These are phyloP conservation scores for Scleroderma bovista DNA, from an alignment of 768 basidiomycete species.

Conservation along the genomic window DNA sequence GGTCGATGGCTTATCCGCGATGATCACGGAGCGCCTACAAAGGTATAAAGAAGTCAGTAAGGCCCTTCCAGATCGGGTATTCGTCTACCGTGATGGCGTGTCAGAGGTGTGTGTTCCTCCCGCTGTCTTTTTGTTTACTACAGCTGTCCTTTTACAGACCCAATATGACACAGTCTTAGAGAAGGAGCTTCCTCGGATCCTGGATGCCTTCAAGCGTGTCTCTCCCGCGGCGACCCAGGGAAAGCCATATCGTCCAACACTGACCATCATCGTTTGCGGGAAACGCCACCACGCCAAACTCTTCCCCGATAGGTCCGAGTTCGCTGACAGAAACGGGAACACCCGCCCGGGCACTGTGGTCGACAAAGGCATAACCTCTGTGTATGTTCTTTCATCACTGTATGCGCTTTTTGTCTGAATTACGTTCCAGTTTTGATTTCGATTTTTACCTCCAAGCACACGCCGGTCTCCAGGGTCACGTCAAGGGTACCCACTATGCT, in stretches of 20 bases:
- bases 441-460: conserved; percentile 73
- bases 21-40: conserved; percentile 68
- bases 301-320: conserved; percentile 45
- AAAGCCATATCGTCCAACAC: conserved; percentile 48
- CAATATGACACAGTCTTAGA: conserved; percentile 61
- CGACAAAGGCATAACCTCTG: conserved; percentile 70
- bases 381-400: conserved; percentile 34
- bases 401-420: conserved; percentile 6
- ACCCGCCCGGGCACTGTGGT: conserved; percentile 77
- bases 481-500: conserved; percentile 72
- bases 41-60: conserved; percentile 52
- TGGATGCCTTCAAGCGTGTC: conserved; percentile 47
- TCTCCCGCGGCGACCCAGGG: conserved; percentile 40
- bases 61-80: conserved; percentile 57
- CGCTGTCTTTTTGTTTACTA: neutral
- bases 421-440: conserved; percentile 46
- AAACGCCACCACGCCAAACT: conserved; percentile 60
- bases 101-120: conserved; percentile 51
- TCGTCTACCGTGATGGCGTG: conserved; percentile 78
- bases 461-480: conserved; percentile 65
- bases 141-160: conserved; percentile 40
- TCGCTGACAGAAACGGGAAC: conserved; percentile 65
- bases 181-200: conserved; percentile 58
- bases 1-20: conserved; percentile 56
- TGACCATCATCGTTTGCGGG: conserved; percentile 78